Percentiles rank a stretch among this genome's conserved stretches.
phyloP scores from a whole-genome alignment of 768 basidiomycete genomes.

The Amanita rubescens region DNA sequence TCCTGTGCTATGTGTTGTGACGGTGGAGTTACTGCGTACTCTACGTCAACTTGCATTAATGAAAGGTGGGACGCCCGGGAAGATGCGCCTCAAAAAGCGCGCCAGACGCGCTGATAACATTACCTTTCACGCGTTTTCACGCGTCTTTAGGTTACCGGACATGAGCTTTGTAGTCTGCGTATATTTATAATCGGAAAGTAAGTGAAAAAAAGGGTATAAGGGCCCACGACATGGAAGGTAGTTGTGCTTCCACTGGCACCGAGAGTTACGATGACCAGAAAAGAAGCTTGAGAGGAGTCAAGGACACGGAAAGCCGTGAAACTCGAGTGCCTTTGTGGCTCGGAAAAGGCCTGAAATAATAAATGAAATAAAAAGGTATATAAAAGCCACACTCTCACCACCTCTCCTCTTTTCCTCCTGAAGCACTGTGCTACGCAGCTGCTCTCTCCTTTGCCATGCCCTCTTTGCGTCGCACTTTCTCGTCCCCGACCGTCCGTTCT shows the following conservation, averaged over 20 bases:
- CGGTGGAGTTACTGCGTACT: not conserved
- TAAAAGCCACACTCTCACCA: slow-evolving; percentile 18
- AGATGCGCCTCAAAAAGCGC: not conserved
- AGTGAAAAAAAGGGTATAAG: not conserved
- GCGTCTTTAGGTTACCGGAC: slow-evolving; percentile 32
- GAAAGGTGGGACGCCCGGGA: not conserved
- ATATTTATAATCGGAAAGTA: not conserved
- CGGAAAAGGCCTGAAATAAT: not conserved
- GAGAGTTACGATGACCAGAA: not conserved
- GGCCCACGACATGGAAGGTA: not conserved
- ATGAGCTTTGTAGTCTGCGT: not conserved
- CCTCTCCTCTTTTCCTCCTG: slow-evolving; percentile 21
- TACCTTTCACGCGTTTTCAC: slow-evolving; percentile 30
- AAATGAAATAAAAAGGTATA: slow-evolving; percentile 1
- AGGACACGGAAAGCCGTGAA: slow-evolving; percentile 8
- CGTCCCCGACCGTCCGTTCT: slow-evolving; percentile 60
- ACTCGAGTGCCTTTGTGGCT: too few relatives aligned
- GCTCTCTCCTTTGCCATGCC: slow-evolving; percentile 42
- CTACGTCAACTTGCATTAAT: not conserved
- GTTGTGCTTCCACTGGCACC: not conserved
- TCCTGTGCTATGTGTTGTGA: not conserved
- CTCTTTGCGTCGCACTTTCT: slow-evolving; percentile 73
- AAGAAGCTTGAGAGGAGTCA: not conserved
- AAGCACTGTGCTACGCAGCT: slow-evolving; percentile 48
- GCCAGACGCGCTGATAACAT: slow-evolving; percentile 13